Percentiles rank a stretch among this genome's conserved stretches.
phyloP scores from a whole-genome alignment of 257 asterid species.

The Echites panduratus region DNA sequence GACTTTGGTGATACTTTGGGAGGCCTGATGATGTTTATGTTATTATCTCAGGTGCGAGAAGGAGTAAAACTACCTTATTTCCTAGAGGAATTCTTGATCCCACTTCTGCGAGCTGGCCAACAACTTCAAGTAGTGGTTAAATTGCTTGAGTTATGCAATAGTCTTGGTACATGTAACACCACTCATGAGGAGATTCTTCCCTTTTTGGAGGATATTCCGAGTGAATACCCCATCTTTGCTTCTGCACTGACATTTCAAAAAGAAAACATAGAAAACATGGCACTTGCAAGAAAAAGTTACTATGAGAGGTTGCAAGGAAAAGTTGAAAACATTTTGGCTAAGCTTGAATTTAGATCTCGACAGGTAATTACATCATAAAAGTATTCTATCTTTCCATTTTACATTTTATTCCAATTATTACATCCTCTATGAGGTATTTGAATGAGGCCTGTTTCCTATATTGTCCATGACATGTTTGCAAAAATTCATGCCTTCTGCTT shows the following conservation, averaged over 20 bases:
- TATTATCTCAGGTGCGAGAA: slow-evolving; percentile 61
- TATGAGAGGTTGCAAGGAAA: slow-evolving; percentile 70
- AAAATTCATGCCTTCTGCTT: background rate
- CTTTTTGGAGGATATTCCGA: slow-evolving; percentile 43
- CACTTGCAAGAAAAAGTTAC: slow-evolving; percentile 53
- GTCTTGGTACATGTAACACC: slow-evolving; percentile 38
- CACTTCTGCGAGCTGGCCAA: slow-evolving; percentile 92
- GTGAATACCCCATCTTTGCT: slow-evolving; percentile 46
- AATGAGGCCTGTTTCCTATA: background rate
- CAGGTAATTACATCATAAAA: slow-evolving; percentile 40
- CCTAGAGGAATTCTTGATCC: slow-evolving; percentile 67
- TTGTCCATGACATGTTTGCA: background rate
- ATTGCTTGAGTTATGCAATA: slow-evolving; percentile 65
- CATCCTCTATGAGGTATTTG: background rate
- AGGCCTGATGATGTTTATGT: slow-evolving; percentile 21
- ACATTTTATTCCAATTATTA: background rate
- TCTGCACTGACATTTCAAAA: slow-evolving; percentile 73
- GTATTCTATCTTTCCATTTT: background rate
- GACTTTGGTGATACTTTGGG: slow-evolving; percentile 15
- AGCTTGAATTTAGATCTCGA: slow-evolving; percentile 52
- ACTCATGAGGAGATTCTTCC: slow-evolving; percentile 64
- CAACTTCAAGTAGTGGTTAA: slow-evolving; percentile 89
- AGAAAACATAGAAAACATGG: slow-evolving; percentile 51
- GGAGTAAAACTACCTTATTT: slow-evolving; percentile 79
- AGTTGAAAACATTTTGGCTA: slow-evolving; percentile 45